Evolutionary conservation across 2,329 filamentous ascomycete genomes (phyloP).

Genomic region (Colletotrichum sp.): DNA sequence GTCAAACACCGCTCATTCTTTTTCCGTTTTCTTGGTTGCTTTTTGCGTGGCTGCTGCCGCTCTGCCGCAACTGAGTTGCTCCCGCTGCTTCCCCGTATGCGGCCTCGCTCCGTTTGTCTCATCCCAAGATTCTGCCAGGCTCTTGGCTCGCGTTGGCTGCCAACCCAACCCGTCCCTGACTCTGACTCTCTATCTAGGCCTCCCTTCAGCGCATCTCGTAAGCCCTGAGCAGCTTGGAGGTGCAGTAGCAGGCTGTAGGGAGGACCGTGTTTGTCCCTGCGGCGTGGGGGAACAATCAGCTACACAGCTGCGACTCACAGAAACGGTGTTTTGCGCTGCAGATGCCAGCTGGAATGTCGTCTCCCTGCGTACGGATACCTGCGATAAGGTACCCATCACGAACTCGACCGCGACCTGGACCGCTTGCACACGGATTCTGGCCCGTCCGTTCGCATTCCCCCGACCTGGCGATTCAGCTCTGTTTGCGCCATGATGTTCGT

Average conservation of each 20-base stretch:
- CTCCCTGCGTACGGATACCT: conserved; percentile 8
- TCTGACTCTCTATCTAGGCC: neutral
- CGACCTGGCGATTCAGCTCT: conserved; percentile 5
- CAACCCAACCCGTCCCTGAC: neutral
- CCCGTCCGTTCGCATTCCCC: conserved; percentile 8
- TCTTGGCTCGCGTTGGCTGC: neutral
- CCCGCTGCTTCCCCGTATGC: conserved; percentile 19
- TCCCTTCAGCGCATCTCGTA: neutral
- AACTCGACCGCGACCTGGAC: conserved; percentile 4
- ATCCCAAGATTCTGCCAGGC: neutral
- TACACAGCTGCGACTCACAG: neutral
- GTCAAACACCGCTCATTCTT: conserved; percentile 22
- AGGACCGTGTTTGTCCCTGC: conserved; percentile 9
- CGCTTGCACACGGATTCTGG: conserved; percentile 6
- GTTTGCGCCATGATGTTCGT: conserved; percentile 14
- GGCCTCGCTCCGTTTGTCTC: neutral
- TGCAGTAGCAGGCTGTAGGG: neutral
- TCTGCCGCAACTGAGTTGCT: neutral
- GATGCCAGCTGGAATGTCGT: conserved; percentile 3
- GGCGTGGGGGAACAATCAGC: conserved; percentile 2
- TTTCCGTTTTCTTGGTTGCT: conserved; percentile 8
- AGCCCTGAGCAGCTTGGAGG: neutral
- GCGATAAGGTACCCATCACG: neutral
- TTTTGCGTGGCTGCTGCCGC: neutral
- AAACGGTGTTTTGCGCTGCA: neutral